phyloP scores from a whole-genome alignment of 768 basidiomycete genomes.

The Suillus americanus region DNA sequence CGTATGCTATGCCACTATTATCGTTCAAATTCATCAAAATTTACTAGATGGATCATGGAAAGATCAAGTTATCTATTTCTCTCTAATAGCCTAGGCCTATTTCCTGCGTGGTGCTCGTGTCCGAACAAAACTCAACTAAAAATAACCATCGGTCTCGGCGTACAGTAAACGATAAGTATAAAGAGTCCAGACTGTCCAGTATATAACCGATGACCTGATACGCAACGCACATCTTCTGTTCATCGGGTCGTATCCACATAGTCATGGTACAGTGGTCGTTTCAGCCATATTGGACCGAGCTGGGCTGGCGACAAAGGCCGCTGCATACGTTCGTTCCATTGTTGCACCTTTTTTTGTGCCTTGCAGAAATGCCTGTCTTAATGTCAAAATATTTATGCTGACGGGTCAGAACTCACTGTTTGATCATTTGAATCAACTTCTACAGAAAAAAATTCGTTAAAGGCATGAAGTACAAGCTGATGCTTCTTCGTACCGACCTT shows the following conservation, averaged over 20 bases:
- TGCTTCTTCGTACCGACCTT: slow-evolving; percentile 50
- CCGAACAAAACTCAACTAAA: too few relatives aligned
- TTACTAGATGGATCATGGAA: too few relatives aligned
- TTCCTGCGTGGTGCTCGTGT: background rate
- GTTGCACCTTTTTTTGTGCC: slow-evolving; percentile 23
- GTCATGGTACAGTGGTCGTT: slow-evolving; percentile 18
- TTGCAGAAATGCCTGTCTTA: slow-evolving; percentile 14
- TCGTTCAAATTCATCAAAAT: too few relatives aligned
- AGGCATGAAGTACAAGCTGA: slow-evolving; percentile 51
- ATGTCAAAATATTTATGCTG: background rate
- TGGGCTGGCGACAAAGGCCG: slow-evolving; percentile 9
- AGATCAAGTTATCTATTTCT: too few relatives aligned
- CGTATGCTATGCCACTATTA: too few relatives aligned
- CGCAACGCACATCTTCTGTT: background rate
- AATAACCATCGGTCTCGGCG: background rate
- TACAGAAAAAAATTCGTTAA: slow-evolving; percentile 54
- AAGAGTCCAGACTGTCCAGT: too few relatives aligned
- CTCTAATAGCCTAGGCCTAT: background rate
- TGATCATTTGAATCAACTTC: slow-evolving; percentile 35
- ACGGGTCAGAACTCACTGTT: slow-evolving; percentile 23
- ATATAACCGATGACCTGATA: background rate
- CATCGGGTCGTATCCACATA: slow-evolving; percentile 1
- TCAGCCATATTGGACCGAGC: slow-evolving; percentile 19
- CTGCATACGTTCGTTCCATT: slow-evolving; percentile 31
- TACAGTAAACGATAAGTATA: background rate